Evolutionary conservation across 306 rosid genomes (phyloP).

Genomic region (Quercus aquifolioides): DNA sequence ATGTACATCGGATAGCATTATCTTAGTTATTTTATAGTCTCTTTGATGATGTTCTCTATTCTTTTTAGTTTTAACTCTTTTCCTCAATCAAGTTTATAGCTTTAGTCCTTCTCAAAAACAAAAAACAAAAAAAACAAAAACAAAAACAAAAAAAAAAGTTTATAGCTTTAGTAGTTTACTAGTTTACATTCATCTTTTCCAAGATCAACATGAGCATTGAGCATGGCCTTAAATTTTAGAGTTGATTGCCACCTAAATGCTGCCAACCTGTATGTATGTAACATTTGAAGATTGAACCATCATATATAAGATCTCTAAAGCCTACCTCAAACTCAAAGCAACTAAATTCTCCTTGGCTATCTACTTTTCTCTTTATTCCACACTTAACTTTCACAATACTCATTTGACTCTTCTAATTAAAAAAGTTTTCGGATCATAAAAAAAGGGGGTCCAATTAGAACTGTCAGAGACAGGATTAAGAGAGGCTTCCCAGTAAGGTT

Average conservation of each 20-base stretch:
- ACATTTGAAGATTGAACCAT: background rate
- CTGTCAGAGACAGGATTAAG: too few relatives aligned
- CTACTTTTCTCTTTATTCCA: background rate
- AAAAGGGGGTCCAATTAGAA: background rate
- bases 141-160: too few relatives aligned
- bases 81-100: too few relatives aligned
- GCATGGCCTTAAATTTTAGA: too few relatives aligned
- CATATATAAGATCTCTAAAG: background rate
- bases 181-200: too few relatives aligned
- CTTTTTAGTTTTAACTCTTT: background rate
- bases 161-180: too few relatives aligned
- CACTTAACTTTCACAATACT: background rate
- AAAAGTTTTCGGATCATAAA: background rate
- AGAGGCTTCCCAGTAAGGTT: too few relatives aligned
- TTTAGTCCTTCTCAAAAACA: too few relatives aligned
- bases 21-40: slow-evolving; percentile 3
- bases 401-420: background rate
- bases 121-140: too few relatives aligned
- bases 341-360: background rate
- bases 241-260: too few relatives aligned
- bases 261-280: too few relatives aligned
- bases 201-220: too few relatives aligned
- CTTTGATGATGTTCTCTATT: background rate
- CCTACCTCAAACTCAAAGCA: background rate
- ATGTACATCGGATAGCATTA: slow-evolving; percentile 51